These are phyloP conservation scores for Mediolabrus comicus DNA, from an alignment of 108 stramenopile species.

Conservation along the genomic window DNA sequence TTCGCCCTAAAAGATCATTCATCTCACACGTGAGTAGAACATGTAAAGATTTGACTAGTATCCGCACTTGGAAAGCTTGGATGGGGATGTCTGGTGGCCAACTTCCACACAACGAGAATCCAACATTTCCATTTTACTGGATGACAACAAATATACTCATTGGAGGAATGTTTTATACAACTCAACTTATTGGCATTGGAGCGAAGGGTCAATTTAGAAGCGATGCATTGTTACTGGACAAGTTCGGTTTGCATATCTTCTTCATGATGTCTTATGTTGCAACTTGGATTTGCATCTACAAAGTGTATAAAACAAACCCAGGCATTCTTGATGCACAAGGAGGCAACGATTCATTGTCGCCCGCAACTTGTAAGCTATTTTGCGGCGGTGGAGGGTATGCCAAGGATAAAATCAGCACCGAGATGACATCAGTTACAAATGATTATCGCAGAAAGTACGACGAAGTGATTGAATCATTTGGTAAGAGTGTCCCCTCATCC, in stretches of 20 bases:
- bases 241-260: slow-evolving; percentile 50
- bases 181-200: slow-evolving; percentile 47
- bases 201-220: slow-evolving; percentile 12
- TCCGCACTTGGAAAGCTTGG: slow-evolving; percentile 71
- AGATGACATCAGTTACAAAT: slow-evolving; percentile 45
- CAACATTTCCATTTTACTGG: slow-evolving; percentile 77
- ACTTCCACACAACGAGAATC: slow-evolving; percentile 62
- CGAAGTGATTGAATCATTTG: slow-evolving; percentile 70
- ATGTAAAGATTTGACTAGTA: slow-evolving; percentile 39
- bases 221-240: slow-evolving; percentile 65
- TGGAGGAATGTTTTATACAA: slow-evolving; percentile 46
- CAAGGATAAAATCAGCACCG: slow-evolving; percentile 42
- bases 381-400: slow-evolving; percentile 25
- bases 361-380: slow-evolving; percentile 22
- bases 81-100: slow-evolving; percentile 58
- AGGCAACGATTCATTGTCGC: slow-evolving; percentile 12
- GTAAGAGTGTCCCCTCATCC: slow-evolving; percentile 48
- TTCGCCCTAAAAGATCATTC: slow-evolving; percentile 20
- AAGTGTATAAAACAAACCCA: slow-evolving; percentile 69
- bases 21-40: slow-evolving; percentile 28
- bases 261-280: slow-evolving; percentile 45
- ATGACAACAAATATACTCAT: slow-evolving; percentile 51
- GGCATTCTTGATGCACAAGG: slow-evolving; percentile 56
- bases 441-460: slow-evolving; percentile 70
- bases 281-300: slow-evolving; percentile 66